Conservation (phyloP, 257 asterid species). For the Knoxia roxburghii region DNA sequence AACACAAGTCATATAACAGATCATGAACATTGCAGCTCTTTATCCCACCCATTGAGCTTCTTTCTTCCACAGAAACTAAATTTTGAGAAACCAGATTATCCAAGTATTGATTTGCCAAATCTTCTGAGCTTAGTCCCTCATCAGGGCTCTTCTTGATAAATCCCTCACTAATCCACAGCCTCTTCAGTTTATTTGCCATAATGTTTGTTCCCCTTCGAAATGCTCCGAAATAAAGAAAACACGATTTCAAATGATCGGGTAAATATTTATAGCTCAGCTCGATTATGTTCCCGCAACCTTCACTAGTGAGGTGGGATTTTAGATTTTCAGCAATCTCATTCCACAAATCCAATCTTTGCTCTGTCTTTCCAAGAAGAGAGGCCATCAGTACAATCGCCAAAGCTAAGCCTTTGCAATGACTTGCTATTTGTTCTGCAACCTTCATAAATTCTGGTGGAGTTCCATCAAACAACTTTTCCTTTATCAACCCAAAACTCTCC, state of each 20-base stretch:
- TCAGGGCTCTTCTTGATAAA: not conserved
- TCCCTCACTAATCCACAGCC: conserved; percentile 1
- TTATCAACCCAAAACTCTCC: not conserved
- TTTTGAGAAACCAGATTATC: not conserved
- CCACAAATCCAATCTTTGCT: not conserved
- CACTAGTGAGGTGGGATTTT: not conserved
- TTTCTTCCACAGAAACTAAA: not conserved
- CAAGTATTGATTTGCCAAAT: not conserved
- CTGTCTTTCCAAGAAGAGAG: not conserved
- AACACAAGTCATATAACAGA: not conserved
- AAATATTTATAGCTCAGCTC: not conserved
- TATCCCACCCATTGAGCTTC: not conserved
- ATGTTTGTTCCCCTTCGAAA: not conserved
- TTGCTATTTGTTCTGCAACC: not conserved
- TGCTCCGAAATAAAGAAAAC: conserved; percentile 4
- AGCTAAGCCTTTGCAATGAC: not conserved
- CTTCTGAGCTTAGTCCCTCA: not conserved
- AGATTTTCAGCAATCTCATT: not conserved
- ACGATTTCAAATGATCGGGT: not conserved
- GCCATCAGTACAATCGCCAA: not conserved
- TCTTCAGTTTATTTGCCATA: not conserved
- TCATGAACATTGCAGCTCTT: not conserved
- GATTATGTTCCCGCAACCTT: not conserved
- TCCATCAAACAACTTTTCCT: not conserved
- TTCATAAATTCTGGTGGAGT: not conserved